Evolutionary conservation across 345 rosid genomes (phyloP), one percentile per base, ranked within the genome.

Genomic region (Euphorbia tirucalli): DNA sequence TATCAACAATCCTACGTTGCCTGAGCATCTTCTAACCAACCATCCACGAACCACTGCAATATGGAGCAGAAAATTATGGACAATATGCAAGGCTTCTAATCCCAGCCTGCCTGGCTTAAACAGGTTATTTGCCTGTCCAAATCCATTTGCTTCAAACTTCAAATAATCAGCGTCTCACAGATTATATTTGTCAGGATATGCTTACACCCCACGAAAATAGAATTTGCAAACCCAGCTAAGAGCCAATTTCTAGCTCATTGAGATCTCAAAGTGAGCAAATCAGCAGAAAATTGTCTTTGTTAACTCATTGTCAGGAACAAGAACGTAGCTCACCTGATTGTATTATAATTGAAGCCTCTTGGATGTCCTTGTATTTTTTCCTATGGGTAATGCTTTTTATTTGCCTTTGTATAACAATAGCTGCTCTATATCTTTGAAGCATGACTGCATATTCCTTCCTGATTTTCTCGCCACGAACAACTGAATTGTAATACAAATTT

Each of bases 1-100:
- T 69, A 76, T 82, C 76, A 89, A 57, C 71, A 88, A 84, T 72
- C 91, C 87, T 64, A 85, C 69, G 75, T 92, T 85, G 66, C 93
- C 96, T 0, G 99, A 89, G 83, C 93, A 95, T 83, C 90, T 86
- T 87, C 99, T 86, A 68, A 90, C 97, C 86, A 90, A 79, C 91
- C 94, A 92, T 69, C 99, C 99, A 65, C 99, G 99, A 77, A 92
- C 86, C 61, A 61, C 99, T 95, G 85, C 81, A 83, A 68, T 25
- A 73, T 50, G 65, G 16, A 3, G 49, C 27, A 54, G 39, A 60
- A 49, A 65, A 41, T 10, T 11, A 10, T 41, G 44, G 9, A 41
- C 9, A 41, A 41, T 5, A 41, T 11, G 1, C 44, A 41, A 41
- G 5, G 44, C 44, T 52, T 18, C n/a, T 14, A 67, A 21, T 18